Evolutionary conservation across 2,329 filamentous ascomycete species (phyloP).

Genomic region (Arachnomyces sp.): DNA sequence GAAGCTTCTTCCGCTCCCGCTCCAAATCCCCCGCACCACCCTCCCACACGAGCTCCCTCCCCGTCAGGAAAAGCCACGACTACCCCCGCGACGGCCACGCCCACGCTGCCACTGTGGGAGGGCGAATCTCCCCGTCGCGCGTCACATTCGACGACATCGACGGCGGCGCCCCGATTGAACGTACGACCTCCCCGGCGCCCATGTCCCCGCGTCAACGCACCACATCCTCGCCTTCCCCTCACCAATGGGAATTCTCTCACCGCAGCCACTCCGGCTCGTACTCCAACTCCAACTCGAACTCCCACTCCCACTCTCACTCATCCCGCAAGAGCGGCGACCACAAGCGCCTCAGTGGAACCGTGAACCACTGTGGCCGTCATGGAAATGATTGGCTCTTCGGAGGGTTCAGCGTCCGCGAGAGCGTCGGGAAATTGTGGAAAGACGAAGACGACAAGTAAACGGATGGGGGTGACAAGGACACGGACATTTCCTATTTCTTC

Average conservation of each 20-base stretch:
- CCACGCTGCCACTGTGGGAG: background rate
- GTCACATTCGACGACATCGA: too few relatives aligned
- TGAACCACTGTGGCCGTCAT: slow-evolving; percentile 41
- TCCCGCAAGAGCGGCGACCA: slow-evolving; percentile 24
- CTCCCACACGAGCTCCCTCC: slow-evolving; percentile 10
- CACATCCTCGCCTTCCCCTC: slow-evolving; percentile 1
- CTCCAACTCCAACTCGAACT: slow-evolving; percentile 4
- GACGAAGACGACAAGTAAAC: slow-evolving; percentile 16
- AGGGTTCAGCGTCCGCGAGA: slow-evolving; percentile 40
- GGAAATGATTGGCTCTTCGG: slow-evolving; percentile 46
- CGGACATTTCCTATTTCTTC: too few relatives aligned
- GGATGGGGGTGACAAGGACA: too few relatives aligned
- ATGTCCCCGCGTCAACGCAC: slow-evolving; percentile 14
- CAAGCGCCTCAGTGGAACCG: slow-evolving; percentile 31
- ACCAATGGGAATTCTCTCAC: slow-evolving; percentile 1
- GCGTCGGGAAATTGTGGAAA: slow-evolving; percentile 27
- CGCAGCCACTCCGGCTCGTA: slow-evolving; percentile 2
- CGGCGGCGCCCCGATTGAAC: background rate
- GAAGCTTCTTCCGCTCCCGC: slow-evolving; percentile 12
- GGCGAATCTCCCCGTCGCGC: too few relatives aligned
- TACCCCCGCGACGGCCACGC: slow-evolving; percentile 6
- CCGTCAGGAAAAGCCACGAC: slow-evolving; percentile 10
- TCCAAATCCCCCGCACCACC: slow-evolving; percentile 19
- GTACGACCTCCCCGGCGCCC: slow-evolving; percentile 13
- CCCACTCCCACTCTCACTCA: slow-evolving; percentile 12